These are phyloP conservation scores for Syzygium aqueum DNA, from an alignment of 345 rosid genomes.

Conservation along the genomic window DNA sequence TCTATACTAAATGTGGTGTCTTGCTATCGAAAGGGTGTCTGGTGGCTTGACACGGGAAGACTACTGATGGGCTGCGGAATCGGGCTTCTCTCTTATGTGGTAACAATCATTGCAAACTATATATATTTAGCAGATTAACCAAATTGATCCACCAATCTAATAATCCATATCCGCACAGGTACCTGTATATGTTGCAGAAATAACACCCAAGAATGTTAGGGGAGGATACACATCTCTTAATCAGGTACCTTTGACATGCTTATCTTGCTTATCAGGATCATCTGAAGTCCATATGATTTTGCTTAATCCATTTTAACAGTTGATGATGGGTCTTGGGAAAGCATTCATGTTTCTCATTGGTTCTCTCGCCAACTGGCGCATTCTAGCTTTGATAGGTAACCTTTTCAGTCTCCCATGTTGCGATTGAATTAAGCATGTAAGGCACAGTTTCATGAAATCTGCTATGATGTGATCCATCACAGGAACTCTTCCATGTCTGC, in stretches of 20 bases:
- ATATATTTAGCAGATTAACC: background rate
- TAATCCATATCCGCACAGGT: conserved; percentile 3
- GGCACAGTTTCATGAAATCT: background rate
- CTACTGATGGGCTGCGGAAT: conserved; percentile 13
- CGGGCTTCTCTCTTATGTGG: conserved; percentile 21
- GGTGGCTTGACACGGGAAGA: conserved; percentile 14
- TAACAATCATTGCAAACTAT: background rate
- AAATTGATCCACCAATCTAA: background rate
- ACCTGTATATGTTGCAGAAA: conserved; percentile 42
- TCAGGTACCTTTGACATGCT: conserved; percentile 12
- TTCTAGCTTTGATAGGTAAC: conserved; percentile 23
- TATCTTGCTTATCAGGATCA: background rate
- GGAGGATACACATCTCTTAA: conserved; percentile 31
- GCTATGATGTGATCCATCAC: background rate
- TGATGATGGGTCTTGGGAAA: conserved; percentile 16
- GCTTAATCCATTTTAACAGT: conserved; percentile 4
- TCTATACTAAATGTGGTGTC: background rate
- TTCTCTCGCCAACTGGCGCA: conserved; percentile 24
- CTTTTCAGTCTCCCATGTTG: background rate
- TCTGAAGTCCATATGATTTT: background rate
- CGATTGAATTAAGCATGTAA: background rate
- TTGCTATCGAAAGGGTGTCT: conserved; percentile 6
- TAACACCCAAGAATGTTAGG: conserved; percentile 29
- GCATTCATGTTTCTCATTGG: conserved; percentile 20
- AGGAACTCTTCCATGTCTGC: conserved; percentile 13